A percentile compares a stretch with the other conserved stretches of the same genome.
Evolutionary conservation across 2,329 filamentous ascomycete species (phyloP).

Genomic region (Colletotrichum sp.): DNA sequence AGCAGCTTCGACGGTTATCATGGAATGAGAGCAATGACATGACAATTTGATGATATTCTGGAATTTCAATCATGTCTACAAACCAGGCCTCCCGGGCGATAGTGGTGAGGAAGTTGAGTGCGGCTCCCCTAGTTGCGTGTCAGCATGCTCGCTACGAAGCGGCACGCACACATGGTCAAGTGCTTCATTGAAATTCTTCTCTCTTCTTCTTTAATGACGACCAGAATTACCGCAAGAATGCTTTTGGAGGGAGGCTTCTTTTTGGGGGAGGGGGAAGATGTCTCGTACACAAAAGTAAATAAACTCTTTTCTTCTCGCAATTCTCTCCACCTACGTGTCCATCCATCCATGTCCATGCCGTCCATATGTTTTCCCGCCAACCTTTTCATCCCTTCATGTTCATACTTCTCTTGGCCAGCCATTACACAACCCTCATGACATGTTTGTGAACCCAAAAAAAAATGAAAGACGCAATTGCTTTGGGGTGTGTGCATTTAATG

Average conservation of each 20-base stretch:
- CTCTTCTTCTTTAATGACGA: background rate
- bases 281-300: background rate
- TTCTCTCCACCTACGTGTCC: background rate
- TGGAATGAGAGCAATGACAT: conserved; percentile 23
- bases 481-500: conserved; percentile 49
- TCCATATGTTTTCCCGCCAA: background rate
- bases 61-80: background rate
- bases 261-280: background rate
- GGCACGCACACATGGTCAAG: background rate
- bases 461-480: background rate
- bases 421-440: background rate
- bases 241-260: background rate
- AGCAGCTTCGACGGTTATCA: conserved; percentile 17
- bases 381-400: background rate
- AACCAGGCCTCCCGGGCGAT: background rate
- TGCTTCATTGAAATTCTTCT: background rate
- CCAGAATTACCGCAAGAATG: background rate
- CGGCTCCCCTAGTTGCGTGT: background rate
- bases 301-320: conserved; percentile 6
- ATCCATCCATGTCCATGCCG: background rate
- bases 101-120: background rate
- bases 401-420: background rate
- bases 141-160: background rate
- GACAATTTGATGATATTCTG: conserved; percentile 4
- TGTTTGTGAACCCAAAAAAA: background rate